Conservation (phyloP, 169 alveolate genomes). For the Eimeria zaria region DNA sequence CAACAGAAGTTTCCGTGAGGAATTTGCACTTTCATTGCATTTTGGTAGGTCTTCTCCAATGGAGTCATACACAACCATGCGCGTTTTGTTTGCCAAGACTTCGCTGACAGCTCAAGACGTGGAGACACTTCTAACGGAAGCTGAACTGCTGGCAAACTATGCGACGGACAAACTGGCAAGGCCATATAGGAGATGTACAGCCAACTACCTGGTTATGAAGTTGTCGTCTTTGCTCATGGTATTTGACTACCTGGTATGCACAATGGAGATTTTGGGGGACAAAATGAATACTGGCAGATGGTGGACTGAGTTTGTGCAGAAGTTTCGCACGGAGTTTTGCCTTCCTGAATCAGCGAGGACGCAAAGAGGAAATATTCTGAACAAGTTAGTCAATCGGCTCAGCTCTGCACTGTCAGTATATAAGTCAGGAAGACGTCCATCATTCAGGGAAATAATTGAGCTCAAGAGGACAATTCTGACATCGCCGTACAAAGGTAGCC, state of each 20-base stretch:
- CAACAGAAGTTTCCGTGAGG: background rate
- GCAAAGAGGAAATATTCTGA: background rate
- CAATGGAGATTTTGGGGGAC: slow-evolving; percentile 16
- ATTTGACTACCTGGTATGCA: background rate
- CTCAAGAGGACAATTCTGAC: background rate
- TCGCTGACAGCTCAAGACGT: background rate
- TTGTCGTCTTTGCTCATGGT: background rate
- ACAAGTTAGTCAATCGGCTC: background rate
- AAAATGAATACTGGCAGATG: background rate
- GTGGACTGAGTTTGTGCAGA: background rate
- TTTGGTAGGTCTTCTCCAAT: background rate
- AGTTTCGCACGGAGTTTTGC: background rate
- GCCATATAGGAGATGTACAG: background rate
- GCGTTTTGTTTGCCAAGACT: background rate
- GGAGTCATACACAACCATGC: background rate
- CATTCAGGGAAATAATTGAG: background rate
- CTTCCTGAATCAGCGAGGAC: background rate
- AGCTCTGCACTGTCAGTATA: background rate
- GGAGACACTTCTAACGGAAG: background rate
- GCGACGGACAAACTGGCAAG: background rate
- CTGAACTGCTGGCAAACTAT: background rate
- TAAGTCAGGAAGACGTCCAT: slow-evolving; percentile 12
- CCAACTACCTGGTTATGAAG: background rate
- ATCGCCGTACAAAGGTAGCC: background rate
- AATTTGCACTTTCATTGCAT: background rate